Conservation (phyloP, 495 filamentous ascomycete genomes). For the Lasiosphaeria hispida region DNA sequence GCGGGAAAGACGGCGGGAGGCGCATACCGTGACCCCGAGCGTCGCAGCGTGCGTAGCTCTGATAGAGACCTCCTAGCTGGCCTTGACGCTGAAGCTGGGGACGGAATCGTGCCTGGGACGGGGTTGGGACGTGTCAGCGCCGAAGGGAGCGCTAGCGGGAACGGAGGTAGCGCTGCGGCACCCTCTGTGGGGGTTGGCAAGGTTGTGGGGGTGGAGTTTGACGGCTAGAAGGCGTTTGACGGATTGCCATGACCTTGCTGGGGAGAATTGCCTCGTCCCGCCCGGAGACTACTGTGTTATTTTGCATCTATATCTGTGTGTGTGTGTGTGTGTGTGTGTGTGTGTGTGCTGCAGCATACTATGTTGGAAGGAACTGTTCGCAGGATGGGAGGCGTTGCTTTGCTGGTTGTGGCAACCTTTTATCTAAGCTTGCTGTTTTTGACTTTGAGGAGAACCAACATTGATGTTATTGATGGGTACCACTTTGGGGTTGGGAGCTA, state of each 20-base stretch:
- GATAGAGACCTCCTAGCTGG: slow-evolving; percentile 78
- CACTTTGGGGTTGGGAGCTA: neutral
- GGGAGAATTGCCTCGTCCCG: neutral
- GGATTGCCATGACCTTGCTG: neutral
- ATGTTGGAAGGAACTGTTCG: too few relatives aligned
- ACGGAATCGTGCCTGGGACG: slow-evolving; percentile 15
- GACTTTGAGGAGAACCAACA: neutral
- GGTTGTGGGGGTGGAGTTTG: slow-evolving; percentile 40
- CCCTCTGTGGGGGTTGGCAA: slow-evolving; percentile 18
- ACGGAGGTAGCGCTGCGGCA: slow-evolving; percentile 1
- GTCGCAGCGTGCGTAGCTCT: slow-evolving; percentile 63
- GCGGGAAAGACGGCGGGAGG: slow-evolving; percentile 22
- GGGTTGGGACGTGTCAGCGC: slow-evolving; percentile 5
- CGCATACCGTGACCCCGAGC: slow-evolving; percentile 47
- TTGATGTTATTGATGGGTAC: neutral
- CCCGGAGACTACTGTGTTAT: neutral
- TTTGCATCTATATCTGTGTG: too few relatives aligned
- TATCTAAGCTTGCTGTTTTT: neutral
- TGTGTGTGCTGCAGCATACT: too few relatives aligned
- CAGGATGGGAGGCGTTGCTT: too few relatives aligned
- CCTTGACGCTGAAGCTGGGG: slow-evolving; percentile 65
- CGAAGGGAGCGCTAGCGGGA: slow-evolving; percentile 20
- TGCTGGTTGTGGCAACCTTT: too few relatives aligned
- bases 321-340: too few relatives aligned
- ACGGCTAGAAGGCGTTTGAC: slow-evolving; percentile 24